Conservation (phyloP, 257 asterid species). For the Dorcoceras hygrometricum region DNA sequence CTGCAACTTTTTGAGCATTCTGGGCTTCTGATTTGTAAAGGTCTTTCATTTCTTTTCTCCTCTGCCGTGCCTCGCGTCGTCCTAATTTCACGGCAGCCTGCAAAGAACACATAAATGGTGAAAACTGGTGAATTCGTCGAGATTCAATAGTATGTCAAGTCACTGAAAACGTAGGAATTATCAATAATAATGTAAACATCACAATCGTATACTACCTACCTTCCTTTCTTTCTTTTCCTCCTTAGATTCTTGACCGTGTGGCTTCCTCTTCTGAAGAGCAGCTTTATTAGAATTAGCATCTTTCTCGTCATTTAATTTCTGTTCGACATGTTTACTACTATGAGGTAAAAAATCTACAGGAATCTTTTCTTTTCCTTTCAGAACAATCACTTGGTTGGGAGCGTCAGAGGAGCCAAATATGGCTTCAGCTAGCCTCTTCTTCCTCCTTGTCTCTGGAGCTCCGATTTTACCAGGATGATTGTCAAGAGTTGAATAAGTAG, state of each 20-base stretch:
- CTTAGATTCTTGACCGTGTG: conserved; percentile 68
- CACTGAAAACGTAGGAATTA: background rate
- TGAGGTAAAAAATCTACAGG: conserved; percentile 79
- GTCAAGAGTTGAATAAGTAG: conserved; percentile 87
- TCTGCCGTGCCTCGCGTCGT: conserved; percentile 79
- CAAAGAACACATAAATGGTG: conserved; percentile 26
- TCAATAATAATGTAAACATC: background rate
- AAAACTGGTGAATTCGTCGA: background rate
- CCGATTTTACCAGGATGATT: conserved; percentile 91
- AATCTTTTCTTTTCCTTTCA: conserved; percentile 76
- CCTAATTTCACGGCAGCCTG: conserved; percentile 88
- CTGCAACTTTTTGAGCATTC: conserved; percentile 91
- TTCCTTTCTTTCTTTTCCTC: conserved; percentile 96
- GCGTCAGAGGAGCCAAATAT: conserved; percentile 39
- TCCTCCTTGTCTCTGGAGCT: conserved; percentile 69
- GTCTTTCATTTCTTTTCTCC: conserved; percentile 72
- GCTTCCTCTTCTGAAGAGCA: conserved; percentile 54
- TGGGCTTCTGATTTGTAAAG: conserved; percentile 71
- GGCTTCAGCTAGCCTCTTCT: conserved; percentile 60
- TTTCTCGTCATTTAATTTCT: conserved; percentile 41
- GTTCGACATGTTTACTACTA: conserved; percentile 38
- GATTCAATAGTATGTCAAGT: background rate
- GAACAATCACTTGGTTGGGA: conserved; percentile 47
- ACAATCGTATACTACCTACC: conserved; percentile 63
- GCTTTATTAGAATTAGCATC: conserved; percentile 33